phyloP scores from a whole-genome alignment of 768 basidiomycete species.

The Chalciporus pseudorubinellus region DNA sequence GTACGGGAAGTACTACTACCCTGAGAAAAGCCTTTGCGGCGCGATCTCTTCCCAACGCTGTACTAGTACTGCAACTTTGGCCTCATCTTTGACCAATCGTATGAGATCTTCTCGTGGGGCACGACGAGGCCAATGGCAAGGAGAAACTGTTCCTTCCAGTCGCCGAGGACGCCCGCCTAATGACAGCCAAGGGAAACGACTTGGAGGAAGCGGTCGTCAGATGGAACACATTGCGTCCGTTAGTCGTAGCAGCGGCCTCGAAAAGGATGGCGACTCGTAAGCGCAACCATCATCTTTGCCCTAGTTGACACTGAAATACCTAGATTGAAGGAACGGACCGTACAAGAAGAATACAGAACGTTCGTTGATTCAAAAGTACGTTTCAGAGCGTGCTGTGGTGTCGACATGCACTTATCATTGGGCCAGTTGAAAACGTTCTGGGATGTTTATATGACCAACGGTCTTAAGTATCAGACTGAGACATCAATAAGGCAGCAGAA shows the following conservation, averaged over 20 bases:
- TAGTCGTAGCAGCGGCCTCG: conserved; percentile 73
- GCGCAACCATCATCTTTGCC: conserved; percentile 23
- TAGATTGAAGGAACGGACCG: conserved; percentile 57
- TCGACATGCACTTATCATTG: neutral
- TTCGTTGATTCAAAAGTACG: conserved; percentile 67
- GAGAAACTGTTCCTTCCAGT: neutral
- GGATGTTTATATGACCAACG: conserved; percentile 33
- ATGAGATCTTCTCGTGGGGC: conserved; percentile 15
- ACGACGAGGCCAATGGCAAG: conserved; percentile 13
- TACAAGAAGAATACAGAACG: conserved; percentile 65
- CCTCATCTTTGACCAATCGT: neutral
- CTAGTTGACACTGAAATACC: conserved; percentile 32
- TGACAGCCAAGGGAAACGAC: neutral
- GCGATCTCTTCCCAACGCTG: too few relatives aligned
- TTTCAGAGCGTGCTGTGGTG: neutral
- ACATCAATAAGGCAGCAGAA: conserved; percentile 35
- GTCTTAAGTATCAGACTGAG: conserved; percentile 8
- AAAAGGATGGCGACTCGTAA: conserved; percentile 74
- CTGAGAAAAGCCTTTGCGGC: too few relatives aligned
- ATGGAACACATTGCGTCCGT: conserved; percentile 72
- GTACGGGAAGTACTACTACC: too few relatives aligned
- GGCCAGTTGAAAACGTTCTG: conserved; percentile 55
- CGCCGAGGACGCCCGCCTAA: neutral
- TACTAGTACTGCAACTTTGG: too few relatives aligned
- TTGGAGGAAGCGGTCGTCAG: conserved; percentile 18